phyloP scores from a whole-genome alignment of 345 rosid species.

The Kandelia obovata region DNA sequence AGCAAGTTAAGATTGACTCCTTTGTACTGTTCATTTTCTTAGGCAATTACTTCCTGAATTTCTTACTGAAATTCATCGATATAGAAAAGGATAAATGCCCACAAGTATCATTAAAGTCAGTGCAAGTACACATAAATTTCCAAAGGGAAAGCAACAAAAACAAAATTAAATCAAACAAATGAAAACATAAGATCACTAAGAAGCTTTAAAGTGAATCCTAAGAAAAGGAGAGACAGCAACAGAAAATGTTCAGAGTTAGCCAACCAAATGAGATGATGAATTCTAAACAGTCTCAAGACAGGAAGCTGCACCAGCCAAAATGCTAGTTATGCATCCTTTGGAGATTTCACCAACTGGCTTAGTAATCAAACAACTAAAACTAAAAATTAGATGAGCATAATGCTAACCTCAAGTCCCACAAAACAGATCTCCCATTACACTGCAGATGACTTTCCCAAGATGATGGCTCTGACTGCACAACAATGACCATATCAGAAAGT shows the following conservation, averaged over 20 bases:
- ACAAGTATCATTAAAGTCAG: not conserved
- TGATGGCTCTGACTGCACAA: slow-evolving; percentile 85
- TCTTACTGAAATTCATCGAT: not conserved
- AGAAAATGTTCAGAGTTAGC: not conserved
- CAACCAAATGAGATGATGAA: not conserved
- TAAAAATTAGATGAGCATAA: not conserved
- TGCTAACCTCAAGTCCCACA: slow-evolving; percentile 88
- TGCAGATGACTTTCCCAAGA: slow-evolving; percentile 98
- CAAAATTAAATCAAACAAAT: too few species aligned
- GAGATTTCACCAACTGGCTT: not conserved
- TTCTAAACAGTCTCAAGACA: not conserved
- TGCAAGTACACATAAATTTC: not conserved
- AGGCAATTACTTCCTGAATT: not conserved
- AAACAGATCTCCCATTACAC: slow-evolving; percentile 85
- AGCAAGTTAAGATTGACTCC: not conserved
- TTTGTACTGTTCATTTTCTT: not conserved
- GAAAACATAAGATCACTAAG: too few species aligned
- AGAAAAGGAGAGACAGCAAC: too few species aligned
- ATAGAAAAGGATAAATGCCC: too few species aligned
- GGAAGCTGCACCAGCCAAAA: too few species aligned
- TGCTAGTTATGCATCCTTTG: not conserved
- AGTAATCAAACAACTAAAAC: slow-evolving; percentile 7
- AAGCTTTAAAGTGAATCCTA: too few species aligned
- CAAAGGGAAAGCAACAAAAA: too few species aligned
- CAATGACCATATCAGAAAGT: slow-evolving; percentile 88